Percentiles rank a stretch among this genome's conserved stretches.
These are phyloP conservation scores for Kurtzmaniella natalensis DNA, from an alignment of 1,139 yeast genomes.

Conservation along the genomic window DNA sequence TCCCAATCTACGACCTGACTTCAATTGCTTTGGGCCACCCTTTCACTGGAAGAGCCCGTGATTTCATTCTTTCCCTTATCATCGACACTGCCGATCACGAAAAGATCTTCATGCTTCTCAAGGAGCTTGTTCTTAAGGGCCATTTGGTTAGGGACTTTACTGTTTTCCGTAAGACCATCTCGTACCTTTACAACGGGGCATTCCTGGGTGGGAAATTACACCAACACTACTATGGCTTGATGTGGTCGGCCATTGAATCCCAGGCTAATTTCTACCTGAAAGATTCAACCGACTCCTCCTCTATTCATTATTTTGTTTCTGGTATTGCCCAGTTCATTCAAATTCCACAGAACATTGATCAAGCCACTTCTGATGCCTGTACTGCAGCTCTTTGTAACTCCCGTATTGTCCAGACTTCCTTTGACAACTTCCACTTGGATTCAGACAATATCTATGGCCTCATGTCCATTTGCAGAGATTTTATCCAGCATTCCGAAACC, in stretches of 20 bases:
- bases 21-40: neutral
- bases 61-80: constrained; percentile 26
- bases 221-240: constrained; percentile 28
- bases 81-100: constrained; percentile 36
- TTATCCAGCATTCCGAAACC: constrained; percentile 16
- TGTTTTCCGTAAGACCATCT: constrained; percentile 26
- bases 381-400: constrained; percentile 27
- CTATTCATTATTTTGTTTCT: constrained; percentile 28
- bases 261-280: constrained; percentile 25
- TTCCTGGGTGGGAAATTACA: constrained; percentile 20
- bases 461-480: constrained; percentile 20
- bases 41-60: constrained; percentile 14
- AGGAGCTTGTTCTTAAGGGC: constrained; percentile 32
- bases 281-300: constrained; percentile 13
- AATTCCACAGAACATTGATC: constrained; percentile 8
- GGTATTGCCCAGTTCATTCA: constrained; percentile 24
- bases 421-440: constrained; percentile 25
- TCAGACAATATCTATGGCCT: constrained; percentile 35
- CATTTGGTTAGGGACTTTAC: constrained; percentile 29
- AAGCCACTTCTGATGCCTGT: constrained; percentile 3
- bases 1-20: neutral
- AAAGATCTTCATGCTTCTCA: constrained; percentile 33
- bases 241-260: constrained; percentile 31
- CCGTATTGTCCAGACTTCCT: constrained; percentile 23
- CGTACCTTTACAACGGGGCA: constrained; percentile 31